phyloP scores from a whole-genome alignment of 331 rosid species.

The Quercus lobata region DNA sequence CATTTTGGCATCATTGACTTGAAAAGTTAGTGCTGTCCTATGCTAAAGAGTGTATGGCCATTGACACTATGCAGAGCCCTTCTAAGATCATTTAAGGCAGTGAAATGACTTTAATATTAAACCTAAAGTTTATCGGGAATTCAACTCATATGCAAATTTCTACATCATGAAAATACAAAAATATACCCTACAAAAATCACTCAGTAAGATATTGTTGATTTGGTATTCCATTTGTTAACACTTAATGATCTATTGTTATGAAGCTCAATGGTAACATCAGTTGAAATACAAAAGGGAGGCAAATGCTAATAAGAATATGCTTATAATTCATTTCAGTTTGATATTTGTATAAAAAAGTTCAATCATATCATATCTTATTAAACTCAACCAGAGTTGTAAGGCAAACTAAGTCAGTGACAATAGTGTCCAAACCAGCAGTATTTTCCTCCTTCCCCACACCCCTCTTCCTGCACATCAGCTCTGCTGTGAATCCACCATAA shows the following conservation, averaged over 20 bases:
- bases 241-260: neutral
- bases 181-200: neutral
- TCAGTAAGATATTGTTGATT: neutral
- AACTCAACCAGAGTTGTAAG: neutral
- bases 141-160: neutral
- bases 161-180: neutral
- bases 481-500: slow-evolving; percentile 59
- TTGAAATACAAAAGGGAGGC: neutral
- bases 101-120: neutral
- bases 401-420: slow-evolving; percentile 2
- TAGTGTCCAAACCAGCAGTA: slow-evolving; percentile 33
- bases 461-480: slow-evolving; percentile 18
- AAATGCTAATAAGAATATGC: neutral
- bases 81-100: neutral
- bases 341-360: neutral
- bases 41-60: neutral
- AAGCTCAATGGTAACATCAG: neutral
- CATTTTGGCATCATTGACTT: neutral
- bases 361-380: neutral
- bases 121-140: neutral
- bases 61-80: neutral
- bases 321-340: neutral
- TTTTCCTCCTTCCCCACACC: neutral
- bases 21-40: neutral
- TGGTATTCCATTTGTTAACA: neutral